phyloP scores from a whole-genome alignment of 768 basidiomycete genomes.

The Lentinula sp. region DNA sequence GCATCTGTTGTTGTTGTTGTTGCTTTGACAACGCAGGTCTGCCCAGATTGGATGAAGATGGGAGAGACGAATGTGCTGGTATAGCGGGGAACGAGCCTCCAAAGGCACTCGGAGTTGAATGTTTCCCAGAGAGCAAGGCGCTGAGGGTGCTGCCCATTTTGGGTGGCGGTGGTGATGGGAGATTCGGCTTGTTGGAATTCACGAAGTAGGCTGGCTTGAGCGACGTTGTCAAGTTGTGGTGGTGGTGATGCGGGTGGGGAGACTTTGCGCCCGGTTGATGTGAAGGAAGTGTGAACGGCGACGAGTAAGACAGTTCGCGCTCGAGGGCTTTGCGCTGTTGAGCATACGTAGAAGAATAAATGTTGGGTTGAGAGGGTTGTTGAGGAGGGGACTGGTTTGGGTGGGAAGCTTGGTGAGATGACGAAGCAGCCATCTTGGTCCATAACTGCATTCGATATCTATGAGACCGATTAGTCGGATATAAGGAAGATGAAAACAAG shows the following conservation, averaged over 20 bases:
- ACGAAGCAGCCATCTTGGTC: constrained; percentile 82
- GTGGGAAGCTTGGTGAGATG: constrained; percentile 27
- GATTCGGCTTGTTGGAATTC: constrained; percentile 15
- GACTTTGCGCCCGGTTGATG: neutral
- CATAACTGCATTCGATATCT: constrained; percentile 88
- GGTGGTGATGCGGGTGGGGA: neutral
- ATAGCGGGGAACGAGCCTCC: constrained; percentile 10
- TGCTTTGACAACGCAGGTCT: constrained; percentile 11
- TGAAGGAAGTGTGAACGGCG: constrained; percentile 4
- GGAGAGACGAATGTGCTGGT: neutral
- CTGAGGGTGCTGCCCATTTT: constrained; percentile 9
- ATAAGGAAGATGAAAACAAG: constrained; percentile 7
- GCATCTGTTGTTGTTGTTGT: constrained; percentile 14
- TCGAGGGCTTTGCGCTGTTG: constrained; percentile 8
- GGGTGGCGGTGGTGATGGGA: constrained; percentile 17
- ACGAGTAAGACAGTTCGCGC: neutral
- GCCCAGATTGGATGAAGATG: too few species aligned
- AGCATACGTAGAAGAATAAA: constrained; percentile 8
- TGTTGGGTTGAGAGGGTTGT: constrained; percentile 8
- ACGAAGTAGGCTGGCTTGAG: constrained; percentile 29
- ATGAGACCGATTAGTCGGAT: constrained; percentile 9
- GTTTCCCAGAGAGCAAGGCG: constrained; percentile 41
- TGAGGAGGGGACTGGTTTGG: constrained; percentile 13
- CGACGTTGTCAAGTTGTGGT: constrained; percentile 6
- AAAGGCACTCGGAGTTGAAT: constrained; percentile 16